Base-by-base conservation (phyloP, 148 eudicot genomes). In the Silene uniflora region DNA sequence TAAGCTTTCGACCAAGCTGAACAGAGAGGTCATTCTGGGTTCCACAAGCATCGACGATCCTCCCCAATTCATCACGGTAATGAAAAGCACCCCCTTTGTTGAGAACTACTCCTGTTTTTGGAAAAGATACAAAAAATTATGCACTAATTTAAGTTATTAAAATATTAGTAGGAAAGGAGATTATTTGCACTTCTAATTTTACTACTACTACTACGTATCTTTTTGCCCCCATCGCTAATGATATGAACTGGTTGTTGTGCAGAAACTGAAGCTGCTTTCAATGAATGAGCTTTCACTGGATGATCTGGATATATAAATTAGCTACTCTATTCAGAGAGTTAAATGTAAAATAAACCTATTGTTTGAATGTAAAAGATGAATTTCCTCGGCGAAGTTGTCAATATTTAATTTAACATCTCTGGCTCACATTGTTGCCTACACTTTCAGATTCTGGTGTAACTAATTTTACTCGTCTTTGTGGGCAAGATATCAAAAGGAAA, bases 31-130 rank as follows among this genome's bases (percentile, higher is more conserved):
- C 76, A 85, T 95, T 75, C 69, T 95, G 77, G 99, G 99, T 17
- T 91, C 97, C 59, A 85, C 99, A 47, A 92, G 99, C 84, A 82
- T 92, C 60, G 99, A 95, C 58, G 99, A 95, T 76, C 99, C 99
- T 68, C 85, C 91, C 61, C 86, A 90, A 74, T 92, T 95, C 73
- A 89, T 92, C 62, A 90, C 92, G 88, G 99, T 95, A 84, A 58
- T 22, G 7, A 67, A 61, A 9, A 8, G 22, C 19, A 1, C 55
- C 72, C 56, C 7, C n/a, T n/a, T 39, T 25, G 13, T 22, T 1
- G 55, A 1, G 17, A 11, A 49, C 17, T 14, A 13, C 55, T 49
- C 55, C 55, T 49, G 55, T 12, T 13, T 47, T 47, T 47, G 10
- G 11, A 47, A 46, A 0, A 47, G 54, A 47, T 47, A 6, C 11